A percentile compares a stretch with the other conserved stretches of the same genome.
These are phyloP conservation scores for Draba incana DNA, from an alignment of 345 rosid species.

Conservation along the genomic window DNA sequence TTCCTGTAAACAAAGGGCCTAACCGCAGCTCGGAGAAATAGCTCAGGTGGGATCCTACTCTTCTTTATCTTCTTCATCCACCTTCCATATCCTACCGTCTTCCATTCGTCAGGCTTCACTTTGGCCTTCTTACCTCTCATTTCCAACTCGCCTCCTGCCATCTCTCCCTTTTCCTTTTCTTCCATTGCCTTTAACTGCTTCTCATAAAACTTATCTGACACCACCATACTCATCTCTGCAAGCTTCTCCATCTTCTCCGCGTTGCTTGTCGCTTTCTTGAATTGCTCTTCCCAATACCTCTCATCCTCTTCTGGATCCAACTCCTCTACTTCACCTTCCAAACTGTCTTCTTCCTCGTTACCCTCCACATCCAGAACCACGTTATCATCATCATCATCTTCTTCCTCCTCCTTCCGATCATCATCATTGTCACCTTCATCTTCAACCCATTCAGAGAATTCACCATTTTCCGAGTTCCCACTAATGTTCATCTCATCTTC, in stretches of 20 bases:
- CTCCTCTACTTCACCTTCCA: slow-evolving; percentile 49
- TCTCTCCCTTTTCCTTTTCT: slow-evolving; percentile 35
- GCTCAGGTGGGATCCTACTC: slow-evolving; percentile 80
- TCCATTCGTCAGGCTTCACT: slow-evolving; percentile 84
- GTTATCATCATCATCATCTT: slow-evolving; percentile 47
- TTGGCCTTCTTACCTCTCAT: slow-evolving; percentile 72
- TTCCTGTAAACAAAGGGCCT: slow-evolving; percentile 88
- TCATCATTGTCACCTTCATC: slow-evolving; percentile 55
- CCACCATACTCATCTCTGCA: slow-evolving; percentile 62
- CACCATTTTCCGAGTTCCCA: slow-evolving; percentile 41
- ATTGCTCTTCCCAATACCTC: slow-evolving; percentile 70
- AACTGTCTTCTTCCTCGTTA: slow-evolving; percentile 42
- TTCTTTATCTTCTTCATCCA: slow-evolving; percentile 79
- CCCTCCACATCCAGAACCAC: slow-evolving; percentile 50
- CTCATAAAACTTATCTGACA: slow-evolving; percentile 50
- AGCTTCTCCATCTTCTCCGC: slow-evolving; percentile 81
- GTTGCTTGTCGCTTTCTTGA: slow-evolving; percentile 60
- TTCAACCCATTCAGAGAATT: slow-evolving; percentile 67
- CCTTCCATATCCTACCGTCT: slow-evolving; percentile 65
- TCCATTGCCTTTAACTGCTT: slow-evolving; percentile 56
- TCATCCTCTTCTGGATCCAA: slow-evolving; percentile 54
- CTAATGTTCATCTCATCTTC: slow-evolving; percentile 42
- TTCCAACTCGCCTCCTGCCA: slow-evolving; percentile 62
- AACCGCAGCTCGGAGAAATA: slow-evolving; percentile 81
- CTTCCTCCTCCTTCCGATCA: slow-evolving; percentile 33